A percentile compares a stretch with the other conserved stretches of the same genome.
Evolutionary conservation across 2,329 filamentous ascomycete genomes (phyloP).

Genomic region (Exophiala xenobiotica): DNA sequence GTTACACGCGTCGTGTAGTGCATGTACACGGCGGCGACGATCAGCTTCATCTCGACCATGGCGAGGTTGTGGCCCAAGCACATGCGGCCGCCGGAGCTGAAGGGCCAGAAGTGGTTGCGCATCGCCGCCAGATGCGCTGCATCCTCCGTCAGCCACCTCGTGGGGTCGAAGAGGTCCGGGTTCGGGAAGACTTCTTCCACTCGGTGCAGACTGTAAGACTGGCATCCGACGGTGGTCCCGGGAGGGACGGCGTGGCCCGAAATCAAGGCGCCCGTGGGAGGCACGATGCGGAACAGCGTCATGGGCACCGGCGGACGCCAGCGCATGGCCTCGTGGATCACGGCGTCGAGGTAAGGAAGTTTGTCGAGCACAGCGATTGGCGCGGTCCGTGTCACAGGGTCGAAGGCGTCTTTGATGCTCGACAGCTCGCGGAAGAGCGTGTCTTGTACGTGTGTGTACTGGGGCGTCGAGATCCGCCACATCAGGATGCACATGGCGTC

Average conservation of each 20-base stretch:
- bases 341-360: slow-evolving; percentile 47
- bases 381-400: slow-evolving; percentile 7
- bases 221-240: slow-evolving; percentile 41
- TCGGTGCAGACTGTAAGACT: slow-evolving; percentile 52
- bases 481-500: slow-evolving; percentile 69
- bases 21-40: slow-evolving; percentile 67
- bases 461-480: slow-evolving; percentile 66
- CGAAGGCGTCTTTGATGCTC: slow-evolving; percentile 28
- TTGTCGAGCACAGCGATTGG: slow-evolving; percentile 33
- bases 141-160: slow-evolving; percentile 48
- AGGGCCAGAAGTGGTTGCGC: slow-evolving; percentile 51
- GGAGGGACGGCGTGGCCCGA: slow-evolving; percentile 37
- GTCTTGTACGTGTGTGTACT: slow-evolving; percentile 46
- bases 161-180: slow-evolving; percentile 48
- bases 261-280: slow-evolving; percentile 40
- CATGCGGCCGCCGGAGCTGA: slow-evolving; percentile 51
- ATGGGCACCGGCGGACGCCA: slow-evolving; percentile 45
- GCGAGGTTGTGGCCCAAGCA: slow-evolving; percentile 51
- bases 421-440: slow-evolving; percentile 46
- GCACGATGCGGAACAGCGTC: slow-evolving; percentile 32
- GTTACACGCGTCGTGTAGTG: slow-evolving; percentile 54
- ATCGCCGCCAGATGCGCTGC: slow-evolving; percentile 44
- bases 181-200: slow-evolving; percentile 50
- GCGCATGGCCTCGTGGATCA: slow-evolving; percentile 50
- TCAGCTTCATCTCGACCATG: slow-evolving; percentile 67